These are phyloP conservation scores for Camellia sinensis DNA, from an alignment of 148 eudicot species.

Conservation along the genomic window DNA sequence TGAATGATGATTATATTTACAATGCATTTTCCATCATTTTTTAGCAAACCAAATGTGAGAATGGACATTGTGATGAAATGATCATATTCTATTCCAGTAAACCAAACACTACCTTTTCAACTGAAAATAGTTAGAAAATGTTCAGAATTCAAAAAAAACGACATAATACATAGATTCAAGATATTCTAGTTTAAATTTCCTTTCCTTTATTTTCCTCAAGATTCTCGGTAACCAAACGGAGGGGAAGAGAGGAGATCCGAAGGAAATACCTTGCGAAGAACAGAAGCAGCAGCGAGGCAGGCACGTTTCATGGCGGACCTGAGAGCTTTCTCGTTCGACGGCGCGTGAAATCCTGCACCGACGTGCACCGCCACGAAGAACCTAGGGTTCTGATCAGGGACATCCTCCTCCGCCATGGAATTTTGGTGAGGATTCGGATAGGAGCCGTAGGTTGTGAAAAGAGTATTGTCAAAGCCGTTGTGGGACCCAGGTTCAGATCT, in stretches of 20 bases:
- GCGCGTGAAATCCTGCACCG: constrained; percentile 95
- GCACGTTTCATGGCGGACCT: constrained; percentile 81
- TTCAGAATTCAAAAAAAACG: not conserved
- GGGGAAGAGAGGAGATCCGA: not conserved
- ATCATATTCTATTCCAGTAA: too few relatives aligned
- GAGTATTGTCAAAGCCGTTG: too few relatives aligned
- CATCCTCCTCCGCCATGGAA: constrained; percentile 30
- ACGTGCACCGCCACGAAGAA: constrained; percentile 97
- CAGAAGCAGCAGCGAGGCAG: constrained; percentile 74
- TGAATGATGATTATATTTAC: too few relatives aligned
- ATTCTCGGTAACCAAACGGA: not conserved
- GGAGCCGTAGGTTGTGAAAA: too few relatives aligned
- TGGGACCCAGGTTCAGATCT: too few relatives aligned
- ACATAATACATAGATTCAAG: not conserved
- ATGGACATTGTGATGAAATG: too few relatives aligned
- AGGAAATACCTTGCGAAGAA: constrained; percentile 55
- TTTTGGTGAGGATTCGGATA: not conserved
- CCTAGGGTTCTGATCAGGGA: constrained; percentile 22
- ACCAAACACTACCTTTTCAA: not conserved
- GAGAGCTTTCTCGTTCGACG: constrained; percentile 68
- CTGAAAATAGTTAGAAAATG: not conserved
- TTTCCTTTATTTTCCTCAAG: not conserved
- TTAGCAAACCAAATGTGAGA: too few relatives aligned
- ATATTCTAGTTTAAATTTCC: too few relatives aligned
- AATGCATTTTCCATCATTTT: too few relatives aligned